These are phyloP conservation scores for Arthrobotrys megalospora DNA, from an alignment of 2,329 filamentous ascomycete genomes.

Conservation along the genomic window DNA sequence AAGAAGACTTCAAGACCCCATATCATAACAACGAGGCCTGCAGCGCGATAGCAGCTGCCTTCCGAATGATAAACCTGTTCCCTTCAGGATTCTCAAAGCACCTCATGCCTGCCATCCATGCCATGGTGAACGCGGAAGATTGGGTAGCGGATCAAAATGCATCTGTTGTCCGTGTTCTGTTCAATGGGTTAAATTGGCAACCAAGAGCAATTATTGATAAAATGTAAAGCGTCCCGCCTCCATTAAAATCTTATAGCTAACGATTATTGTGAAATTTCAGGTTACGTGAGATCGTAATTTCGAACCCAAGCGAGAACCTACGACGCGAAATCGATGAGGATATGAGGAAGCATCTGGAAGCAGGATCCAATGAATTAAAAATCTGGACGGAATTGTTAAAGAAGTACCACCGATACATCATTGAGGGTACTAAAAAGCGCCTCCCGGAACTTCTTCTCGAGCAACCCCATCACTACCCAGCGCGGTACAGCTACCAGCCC, in stretches of 20 bases:
- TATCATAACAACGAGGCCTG: too few relatives aligned
- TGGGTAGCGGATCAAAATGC: too few relatives aligned
- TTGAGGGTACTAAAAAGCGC: conserved; percentile 29
- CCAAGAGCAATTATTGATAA: neutral
- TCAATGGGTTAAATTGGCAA: neutral
- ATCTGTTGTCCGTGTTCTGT: too few relatives aligned
- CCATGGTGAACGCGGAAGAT: too few relatives aligned
- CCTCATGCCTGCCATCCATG: too few relatives aligned
- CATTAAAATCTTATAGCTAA: neutral
- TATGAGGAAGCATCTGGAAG: neutral
- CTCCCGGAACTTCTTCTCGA: neutral
- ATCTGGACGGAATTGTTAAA: neutral
- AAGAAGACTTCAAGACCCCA: too few relatives aligned
- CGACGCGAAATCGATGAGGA: conserved; percentile 10
- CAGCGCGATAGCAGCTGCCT: too few relatives aligned
- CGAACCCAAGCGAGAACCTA: conserved; percentile 32
- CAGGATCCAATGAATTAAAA: neutral
- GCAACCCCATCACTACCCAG: too few relatives aligned
- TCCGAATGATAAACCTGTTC: too few relatives aligned
- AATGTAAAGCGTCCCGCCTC: too few relatives aligned
- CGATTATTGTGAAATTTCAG: neutral
- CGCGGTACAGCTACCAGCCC: neutral
- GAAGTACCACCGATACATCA: conserved; percentile 17
- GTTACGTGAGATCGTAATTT: conserved; percentile 5
- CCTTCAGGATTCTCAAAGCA: too few relatives aligned